A percentile compares a stretch with the other conserved stretches of the same genome.
These are phyloP conservation scores for Monilinia polystroma DNA, from an alignment of 2,329 filamentous ascomycete genomes.

Conservation along the genomic window DNA sequence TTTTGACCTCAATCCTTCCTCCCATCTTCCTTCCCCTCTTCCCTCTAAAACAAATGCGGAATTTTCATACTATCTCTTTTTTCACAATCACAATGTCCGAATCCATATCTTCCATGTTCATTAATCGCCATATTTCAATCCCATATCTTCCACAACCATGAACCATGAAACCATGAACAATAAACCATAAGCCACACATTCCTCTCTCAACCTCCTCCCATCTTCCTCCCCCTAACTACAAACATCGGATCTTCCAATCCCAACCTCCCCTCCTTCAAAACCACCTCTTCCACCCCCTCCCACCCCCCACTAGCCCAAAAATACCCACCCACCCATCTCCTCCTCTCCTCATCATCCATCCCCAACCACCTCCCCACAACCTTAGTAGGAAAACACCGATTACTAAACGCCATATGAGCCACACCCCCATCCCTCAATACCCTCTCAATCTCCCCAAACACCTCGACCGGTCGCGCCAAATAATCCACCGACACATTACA, in stretches of 20 bases:
- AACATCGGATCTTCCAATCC: conserved; percentile 44
- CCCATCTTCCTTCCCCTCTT: not conserved
- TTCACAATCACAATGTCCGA: not conserved
- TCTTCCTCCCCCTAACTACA: conserved; percentile 43
- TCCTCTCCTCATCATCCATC: conserved; percentile 46
- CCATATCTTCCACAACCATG: too few relatives aligned
- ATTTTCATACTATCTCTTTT: not conserved
- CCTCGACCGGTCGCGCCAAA: conserved; percentile 46
- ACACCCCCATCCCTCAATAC: conserved; percentile 45
- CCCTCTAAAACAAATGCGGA: too few relatives aligned
- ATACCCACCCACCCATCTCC: conserved; percentile 53
- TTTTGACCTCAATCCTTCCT: not conserved
- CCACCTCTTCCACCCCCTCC: conserved; percentile 53
- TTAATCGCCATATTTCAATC: not conserved
- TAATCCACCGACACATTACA: conserved; percentile 55
- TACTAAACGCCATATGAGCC: conserved; percentile 52
- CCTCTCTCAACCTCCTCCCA: not conserved
- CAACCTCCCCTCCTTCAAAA: conserved; percentile 43
- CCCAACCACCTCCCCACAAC: conserved; percentile 50
- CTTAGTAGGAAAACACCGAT: conserved; percentile 55
- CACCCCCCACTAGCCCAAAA: conserved; percentile 48
- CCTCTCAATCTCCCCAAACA: conserved; percentile 45
- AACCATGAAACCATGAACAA: too few relatives aligned
- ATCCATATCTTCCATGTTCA: not conserved
- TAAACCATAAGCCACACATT: too few relatives aligned